Conservation (phyloP, 1,139 yeast species). For the Magnusiomyces fungicola region DNA sequence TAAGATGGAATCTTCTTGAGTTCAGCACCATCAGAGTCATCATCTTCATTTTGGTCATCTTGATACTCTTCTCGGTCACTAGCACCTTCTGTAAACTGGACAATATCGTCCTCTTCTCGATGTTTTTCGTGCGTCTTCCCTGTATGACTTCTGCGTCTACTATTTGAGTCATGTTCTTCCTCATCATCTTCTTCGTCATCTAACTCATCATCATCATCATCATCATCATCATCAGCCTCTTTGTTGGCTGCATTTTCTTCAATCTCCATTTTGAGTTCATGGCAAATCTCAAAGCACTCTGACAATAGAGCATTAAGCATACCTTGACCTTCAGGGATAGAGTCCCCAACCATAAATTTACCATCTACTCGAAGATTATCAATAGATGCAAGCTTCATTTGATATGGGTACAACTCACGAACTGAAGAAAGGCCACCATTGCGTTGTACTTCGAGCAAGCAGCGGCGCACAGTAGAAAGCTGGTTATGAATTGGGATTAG, state of each 20-base stretch:
- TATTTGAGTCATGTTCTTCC: no score
- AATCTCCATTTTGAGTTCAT: conserved; percentile 82
- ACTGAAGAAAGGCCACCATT: conserved; percentile 84
- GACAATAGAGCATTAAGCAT: conserved; percentile 82
- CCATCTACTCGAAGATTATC: conserved; percentile 87
- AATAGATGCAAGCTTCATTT: conserved; percentile 82
- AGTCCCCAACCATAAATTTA: conserved; percentile 76
- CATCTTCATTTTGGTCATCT: neutral
- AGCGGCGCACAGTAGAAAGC: conserved; percentile 79
- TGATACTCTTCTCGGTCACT: neutral
- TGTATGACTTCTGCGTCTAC: no score
- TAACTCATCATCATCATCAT: conserved; percentile 5
- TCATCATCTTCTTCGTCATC: neutral
- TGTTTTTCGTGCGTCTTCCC: no score
- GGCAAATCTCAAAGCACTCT: conserved; percentile 88
- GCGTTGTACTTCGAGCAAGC: conserved; percentile 79
- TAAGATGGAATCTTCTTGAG: neutral
- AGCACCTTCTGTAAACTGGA: conserved; percentile 1
- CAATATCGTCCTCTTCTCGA: neutral
- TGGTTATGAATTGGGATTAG: conserved; percentile 91
- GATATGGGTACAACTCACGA: conserved; percentile 90
- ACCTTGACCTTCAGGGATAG: conserved; percentile 96
- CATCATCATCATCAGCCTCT: conserved; percentile 14
- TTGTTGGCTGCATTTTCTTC: conserved; percentile 59
- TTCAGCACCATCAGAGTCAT: neutral